Conservation (phyloP, 768 basidiomycete genomes). For the Lentinula aciculospora region DNA sequence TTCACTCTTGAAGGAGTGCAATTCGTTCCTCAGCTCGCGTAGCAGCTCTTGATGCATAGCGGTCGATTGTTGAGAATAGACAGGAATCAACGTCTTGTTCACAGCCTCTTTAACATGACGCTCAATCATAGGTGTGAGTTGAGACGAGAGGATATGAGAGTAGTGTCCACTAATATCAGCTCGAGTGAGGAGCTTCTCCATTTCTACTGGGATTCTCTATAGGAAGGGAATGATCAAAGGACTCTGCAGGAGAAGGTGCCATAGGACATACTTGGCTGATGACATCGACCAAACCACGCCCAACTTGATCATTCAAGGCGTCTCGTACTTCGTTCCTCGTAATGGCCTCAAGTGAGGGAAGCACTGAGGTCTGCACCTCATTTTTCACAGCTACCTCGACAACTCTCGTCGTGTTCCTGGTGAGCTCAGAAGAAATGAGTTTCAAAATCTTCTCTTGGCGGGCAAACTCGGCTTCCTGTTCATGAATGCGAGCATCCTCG, state of each 20-base stretch:
- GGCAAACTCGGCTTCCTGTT: conserved; percentile 75
- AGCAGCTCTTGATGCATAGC: conserved; percentile 76
- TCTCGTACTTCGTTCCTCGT: conserved; percentile 77
- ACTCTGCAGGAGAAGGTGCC: conserved; percentile 4
- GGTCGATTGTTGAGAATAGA: conserved; percentile 69
- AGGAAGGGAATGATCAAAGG: neutral
- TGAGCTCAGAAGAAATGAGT: conserved; percentile 80
- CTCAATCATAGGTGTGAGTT: conserved; percentile 72
- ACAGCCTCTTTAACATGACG: conserved; percentile 79
- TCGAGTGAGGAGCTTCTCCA: conserved; percentile 72
- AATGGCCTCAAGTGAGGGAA: conserved; percentile 78
- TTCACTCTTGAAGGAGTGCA: conserved; percentile 74
- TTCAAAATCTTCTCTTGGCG: conserved; percentile 89
- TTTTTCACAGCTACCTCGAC: conserved; percentile 86
- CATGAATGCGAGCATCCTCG: conserved; percentile 73
- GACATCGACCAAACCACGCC: conserved; percentile 63
- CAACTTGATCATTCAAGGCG: conserved; percentile 74
- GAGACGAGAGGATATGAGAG: conserved; percentile 65
- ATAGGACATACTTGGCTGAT: conserved; percentile 61
- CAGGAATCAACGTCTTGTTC: conserved; percentile 66
- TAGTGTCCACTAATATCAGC: conserved; percentile 76
- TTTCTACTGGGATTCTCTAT: conserved; percentile 71
- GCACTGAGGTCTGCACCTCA: conserved; percentile 79
- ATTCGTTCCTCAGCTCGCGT: conserved; percentile 69
- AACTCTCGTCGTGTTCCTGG: conserved; percentile 81